Percentiles rank a stretch among this genome's conserved stretches.
Evolutionary conservation across 345 rosid species (phyloP).

Genomic region (Noccaea bulbosa): DNA sequence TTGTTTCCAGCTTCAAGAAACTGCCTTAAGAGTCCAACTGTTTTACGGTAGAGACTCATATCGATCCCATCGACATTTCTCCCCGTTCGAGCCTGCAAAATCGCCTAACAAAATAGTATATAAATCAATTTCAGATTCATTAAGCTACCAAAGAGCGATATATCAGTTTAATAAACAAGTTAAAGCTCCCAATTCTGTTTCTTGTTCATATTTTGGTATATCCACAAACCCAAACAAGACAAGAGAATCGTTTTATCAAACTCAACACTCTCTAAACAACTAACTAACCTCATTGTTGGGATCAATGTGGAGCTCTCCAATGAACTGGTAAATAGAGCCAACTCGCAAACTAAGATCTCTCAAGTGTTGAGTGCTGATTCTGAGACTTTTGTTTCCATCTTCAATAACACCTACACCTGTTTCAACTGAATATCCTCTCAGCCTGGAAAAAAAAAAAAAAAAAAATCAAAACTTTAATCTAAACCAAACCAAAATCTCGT

Average conservation of each 20-base stretch:
- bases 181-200: background rate
- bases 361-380: slow-evolving; percentile 65
- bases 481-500: background rate
- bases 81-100: slow-evolving; percentile 77
- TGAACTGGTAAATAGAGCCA: slow-evolving; percentile 73
- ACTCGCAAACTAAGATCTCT: slow-evolving; percentile 70
- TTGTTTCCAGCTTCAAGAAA: slow-evolving; percentile 46
- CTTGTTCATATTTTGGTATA: background rate
- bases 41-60: slow-evolving; percentile 69
- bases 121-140: background rate
- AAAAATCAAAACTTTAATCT: background rate
- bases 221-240: background rate
- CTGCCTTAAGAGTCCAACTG: slow-evolving; percentile 62
- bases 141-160: background rate
- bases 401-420: slow-evolving; percentile 59
- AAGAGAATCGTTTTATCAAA: background rate
- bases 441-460: slow-evolving; percentile 44
- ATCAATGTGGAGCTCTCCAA: slow-evolving; percentile 77
- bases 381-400: slow-evolving; percentile 59
- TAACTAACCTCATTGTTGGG: slow-evolving; percentile 66
- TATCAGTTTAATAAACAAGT: background rate
- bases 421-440: slow-evolving; percentile 60
- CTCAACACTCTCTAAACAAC: background rate
- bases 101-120: slow-evolving; percentile 51
- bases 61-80: slow-evolving; percentile 85